Evolutionary conservation across 108 stramenopile genomes (phyloP).

Genomic region (Cylindrotheca fusiformis): DNA sequence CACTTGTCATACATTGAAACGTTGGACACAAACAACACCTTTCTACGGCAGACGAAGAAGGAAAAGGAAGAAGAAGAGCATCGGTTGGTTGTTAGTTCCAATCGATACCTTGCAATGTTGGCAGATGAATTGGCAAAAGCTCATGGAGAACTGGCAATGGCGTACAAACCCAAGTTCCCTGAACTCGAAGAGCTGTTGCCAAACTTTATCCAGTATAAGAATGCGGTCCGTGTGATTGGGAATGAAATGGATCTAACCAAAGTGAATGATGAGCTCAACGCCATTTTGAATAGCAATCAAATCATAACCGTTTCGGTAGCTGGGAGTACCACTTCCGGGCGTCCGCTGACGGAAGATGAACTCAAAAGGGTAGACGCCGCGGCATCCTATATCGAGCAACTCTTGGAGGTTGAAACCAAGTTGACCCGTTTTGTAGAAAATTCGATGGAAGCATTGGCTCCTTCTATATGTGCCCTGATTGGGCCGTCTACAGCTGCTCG

Average conservation of each 20-base stretch:
- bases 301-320: conserved; percentile 94
- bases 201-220: conserved; percentile 80
- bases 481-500: conserved; percentile 83
- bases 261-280: conserved; percentile 64
- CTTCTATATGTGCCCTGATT: conserved; percentile 72
- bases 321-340: conserved; percentile 80
- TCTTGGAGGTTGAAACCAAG: conserved; percentile 43
- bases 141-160: conserved; percentile 44
- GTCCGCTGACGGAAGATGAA: conserved; percentile 54
- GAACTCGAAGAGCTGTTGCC: conserved; percentile 92
- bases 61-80: conserved; percentile 64
- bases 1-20: not conserved
- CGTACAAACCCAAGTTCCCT: conserved; percentile 83
- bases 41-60: conserved; percentile 7
- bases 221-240: conserved; percentile 78
- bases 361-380: conserved; percentile 41
- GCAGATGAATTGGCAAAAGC: conserved; percentile 54
- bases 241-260: conserved; percentile 91
- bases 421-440: conserved; percentile 73
- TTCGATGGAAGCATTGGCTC: conserved; percentile 67
- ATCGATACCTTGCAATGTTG: conserved; percentile 52
- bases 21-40: not conserved
- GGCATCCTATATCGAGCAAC: conserved; percentile 57
- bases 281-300: conserved; percentile 70
- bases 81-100: conserved; percentile 63